phyloP scores from a whole-genome alignment of 129 eudicot genomes.

The Gnaphalium uliginosum region DNA sequence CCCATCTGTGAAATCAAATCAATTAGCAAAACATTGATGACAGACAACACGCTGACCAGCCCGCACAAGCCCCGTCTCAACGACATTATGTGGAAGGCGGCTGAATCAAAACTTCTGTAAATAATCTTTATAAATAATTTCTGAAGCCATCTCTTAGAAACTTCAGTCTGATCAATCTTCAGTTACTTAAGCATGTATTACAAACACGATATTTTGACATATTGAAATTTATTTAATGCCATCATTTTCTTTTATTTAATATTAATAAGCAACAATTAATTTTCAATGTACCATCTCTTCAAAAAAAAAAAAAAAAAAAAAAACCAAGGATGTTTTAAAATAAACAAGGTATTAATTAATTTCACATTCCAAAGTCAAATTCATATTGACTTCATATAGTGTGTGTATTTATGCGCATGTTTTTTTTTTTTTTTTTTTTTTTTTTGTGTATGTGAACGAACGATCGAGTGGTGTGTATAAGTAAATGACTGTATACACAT shows the following conservation, averaged over 20 bases:
- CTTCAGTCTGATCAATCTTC: not conserved
- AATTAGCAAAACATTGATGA: not conserved
- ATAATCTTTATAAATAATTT: too few species aligned
- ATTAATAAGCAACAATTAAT: not conserved
- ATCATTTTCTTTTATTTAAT: not conserved
- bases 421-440: too few species aligned
- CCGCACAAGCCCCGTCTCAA: too few species aligned
- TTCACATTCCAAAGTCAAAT: not conserved
- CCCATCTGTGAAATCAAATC: constrained; percentile 49
- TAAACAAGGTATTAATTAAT: not conserved
- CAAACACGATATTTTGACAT: not conserved
- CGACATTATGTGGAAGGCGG: too few species aligned
- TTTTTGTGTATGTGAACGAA: not conserved
- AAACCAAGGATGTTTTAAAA: too few species aligned
- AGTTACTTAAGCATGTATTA: not conserved
- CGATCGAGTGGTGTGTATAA: not conserved
- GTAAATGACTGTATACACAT: not conserved
- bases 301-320: too few species aligned
- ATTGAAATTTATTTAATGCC: not conserved
- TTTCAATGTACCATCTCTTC: not conserved
- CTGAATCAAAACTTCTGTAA: too few species aligned
- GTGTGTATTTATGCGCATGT: not conserved
- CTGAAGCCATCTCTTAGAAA: too few species aligned
- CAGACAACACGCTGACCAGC: too few species aligned
- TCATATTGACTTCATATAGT: not conserved